A percentile compares a stretch with the other conserved stretches of the same genome.
Conservation (phyloP, 1,284 basidiomycete genomes). For the Hymenochaete sp. region DNA sequence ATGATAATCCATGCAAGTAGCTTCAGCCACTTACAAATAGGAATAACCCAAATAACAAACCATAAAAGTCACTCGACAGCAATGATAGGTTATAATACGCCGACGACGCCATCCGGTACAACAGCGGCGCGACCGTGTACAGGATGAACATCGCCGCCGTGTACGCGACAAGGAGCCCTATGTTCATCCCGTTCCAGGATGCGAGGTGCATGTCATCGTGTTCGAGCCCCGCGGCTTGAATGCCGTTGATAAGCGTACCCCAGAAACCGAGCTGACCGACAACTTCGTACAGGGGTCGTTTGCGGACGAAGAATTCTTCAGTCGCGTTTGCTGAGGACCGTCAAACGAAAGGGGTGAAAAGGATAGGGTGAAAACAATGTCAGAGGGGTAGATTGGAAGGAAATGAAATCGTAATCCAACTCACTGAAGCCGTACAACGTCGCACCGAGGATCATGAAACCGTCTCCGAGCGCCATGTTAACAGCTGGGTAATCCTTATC, state of each 20-base stretch:
- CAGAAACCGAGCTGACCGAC: slow-evolving; percentile 80
- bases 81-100: slow-evolving; percentile 78
- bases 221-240: slow-evolving; percentile 70
- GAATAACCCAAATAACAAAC: slow-evolving; percentile 65
- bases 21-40: slow-evolving; percentile 27
- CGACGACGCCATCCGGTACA: slow-evolving; percentile 77
- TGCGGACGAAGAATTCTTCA: slow-evolving; percentile 79
- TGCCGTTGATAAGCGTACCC: slow-evolving; percentile 70
- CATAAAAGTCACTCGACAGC: slow-evolving; percentile 79
- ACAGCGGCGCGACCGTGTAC: slow-evolving; percentile 75
- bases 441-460: slow-evolving; percentile 78
- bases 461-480: slow-evolving; percentile 68
- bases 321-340: slow-evolving; percentile 62
- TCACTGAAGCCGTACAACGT: slow-evolving; percentile 77
- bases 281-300: slow-evolving; percentile 74
- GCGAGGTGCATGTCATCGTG: slow-evolving; percentile 54
- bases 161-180: slow-evolving; percentile 68
- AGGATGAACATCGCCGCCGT: slow-evolving; percentile 74
- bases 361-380: background rate
- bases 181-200: slow-evolving; percentile 63
- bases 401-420: no score
- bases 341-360: slow-evolving; percentile 1
- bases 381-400: background rate
- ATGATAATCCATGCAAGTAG: slow-evolving; percentile 56
- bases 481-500: slow-evolving; percentile 61